A percentile compares a stretch with the other conserved stretches of the same genome.
These are phyloP conservation scores for Thelonectria blattea DNA, from an alignment of 2,329 filamentous ascomycete genomes.

Conservation along the genomic window DNA sequence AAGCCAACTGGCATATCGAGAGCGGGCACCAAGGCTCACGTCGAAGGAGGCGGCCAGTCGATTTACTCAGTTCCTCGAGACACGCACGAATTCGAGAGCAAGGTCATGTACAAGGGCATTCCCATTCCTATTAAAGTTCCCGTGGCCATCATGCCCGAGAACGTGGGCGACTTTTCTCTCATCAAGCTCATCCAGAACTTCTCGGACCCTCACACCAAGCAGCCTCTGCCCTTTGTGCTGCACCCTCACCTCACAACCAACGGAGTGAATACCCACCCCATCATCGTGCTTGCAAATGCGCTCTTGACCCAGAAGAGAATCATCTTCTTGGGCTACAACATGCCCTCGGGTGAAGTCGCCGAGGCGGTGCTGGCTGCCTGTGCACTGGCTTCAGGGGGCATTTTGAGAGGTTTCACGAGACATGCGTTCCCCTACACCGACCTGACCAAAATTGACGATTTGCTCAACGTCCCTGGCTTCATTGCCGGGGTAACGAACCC, in stretches of 20 bases:
- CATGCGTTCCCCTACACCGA: slow-evolving; percentile 99
- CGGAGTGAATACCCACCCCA: slow-evolving; percentile 87
- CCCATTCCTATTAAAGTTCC: slow-evolving; percentile 97
- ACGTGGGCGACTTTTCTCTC: slow-evolving; percentile 95
- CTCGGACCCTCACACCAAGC: slow-evolving; percentile 79
- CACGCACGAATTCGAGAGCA: slow-evolving; percentile 97
- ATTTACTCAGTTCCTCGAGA: slow-evolving; percentile 84
- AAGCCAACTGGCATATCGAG: slow-evolving; percentile 59
- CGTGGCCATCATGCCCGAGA: slow-evolving; percentile 91
- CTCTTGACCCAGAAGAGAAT: slow-evolving; percentile 95
- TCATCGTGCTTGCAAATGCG: slow-evolving; percentile 93
- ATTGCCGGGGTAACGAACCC: slow-evolving; percentile 98
- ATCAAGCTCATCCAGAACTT: slow-evolving; percentile 98
- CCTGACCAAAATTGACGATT: slow-evolving; percentile 94
- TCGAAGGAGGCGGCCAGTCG: slow-evolving; percentile 60
- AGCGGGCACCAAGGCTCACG: slow-evolving; percentile 67
- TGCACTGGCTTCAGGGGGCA: slow-evolving; percentile 87
- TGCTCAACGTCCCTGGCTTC: slow-evolving; percentile 94
- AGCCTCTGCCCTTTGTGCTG: slow-evolving; percentile 81
- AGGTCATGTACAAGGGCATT: slow-evolving; percentile 94
- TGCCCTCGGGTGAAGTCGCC: slow-evolving; percentile 93
- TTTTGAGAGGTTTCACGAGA: slow-evolving; percentile 91
- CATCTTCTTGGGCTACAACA: slow-evolving; percentile 93
- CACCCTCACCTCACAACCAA: slow-evolving; percentile 95
- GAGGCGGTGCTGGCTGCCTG: slow-evolving; percentile 98